Percentiles rank a stretch among this genome's conserved stretches.
Evolutionary conservation across 345 rosid species (phyloP).

Genomic region (Geranium rotundifolium): DNA sequence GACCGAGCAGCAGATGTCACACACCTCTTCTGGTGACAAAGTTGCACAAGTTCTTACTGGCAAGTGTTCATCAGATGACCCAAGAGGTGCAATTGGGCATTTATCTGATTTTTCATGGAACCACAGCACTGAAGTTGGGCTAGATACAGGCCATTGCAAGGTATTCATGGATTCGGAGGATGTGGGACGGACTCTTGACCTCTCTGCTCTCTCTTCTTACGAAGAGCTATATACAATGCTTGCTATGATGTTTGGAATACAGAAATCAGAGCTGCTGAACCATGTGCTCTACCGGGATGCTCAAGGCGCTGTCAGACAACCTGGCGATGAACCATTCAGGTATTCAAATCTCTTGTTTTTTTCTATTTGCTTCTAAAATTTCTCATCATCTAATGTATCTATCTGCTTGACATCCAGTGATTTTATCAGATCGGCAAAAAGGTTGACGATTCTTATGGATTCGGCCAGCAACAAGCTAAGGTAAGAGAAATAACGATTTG

Average conservation of each 20-base stretch:
- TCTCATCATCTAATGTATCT: not conserved
- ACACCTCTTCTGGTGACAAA: constrained; percentile 24
- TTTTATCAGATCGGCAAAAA: constrained; percentile 50
- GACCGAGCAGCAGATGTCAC: constrained; percentile 52
- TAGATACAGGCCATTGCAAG: constrained; percentile 73
- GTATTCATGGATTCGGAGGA: constrained; percentile 91
- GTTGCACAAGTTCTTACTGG: constrained; percentile 8
- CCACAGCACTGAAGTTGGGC: constrained; percentile 16
- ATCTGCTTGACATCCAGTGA: constrained; percentile 25
- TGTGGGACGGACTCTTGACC: constrained; percentile 78
- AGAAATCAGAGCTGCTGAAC: constrained; percentile 41
- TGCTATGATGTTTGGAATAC: constrained; percentile 62
- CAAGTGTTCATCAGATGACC: not conserved
- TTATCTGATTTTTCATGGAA: constrained; percentile 30
- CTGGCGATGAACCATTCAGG: constrained; percentile 90
- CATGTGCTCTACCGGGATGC: constrained; percentile 64
- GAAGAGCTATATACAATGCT: constrained; percentile 62
- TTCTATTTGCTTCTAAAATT: not conserved
- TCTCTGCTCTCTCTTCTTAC: constrained; percentile 59
- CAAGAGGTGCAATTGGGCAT: constrained; percentile 19
- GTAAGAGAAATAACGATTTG: constrained; percentile 25
- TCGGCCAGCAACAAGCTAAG: constrained; percentile 38
- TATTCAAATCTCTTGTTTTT: constrained; percentile 9
- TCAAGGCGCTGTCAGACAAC: constrained; percentile 42
- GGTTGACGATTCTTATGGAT: constrained; percentile 61